Percentiles rank a stretch among this genome's conserved stretches.
phyloP scores from a whole-genome alignment of 306 rosid species.

The Begonia peltatifolia region DNA sequence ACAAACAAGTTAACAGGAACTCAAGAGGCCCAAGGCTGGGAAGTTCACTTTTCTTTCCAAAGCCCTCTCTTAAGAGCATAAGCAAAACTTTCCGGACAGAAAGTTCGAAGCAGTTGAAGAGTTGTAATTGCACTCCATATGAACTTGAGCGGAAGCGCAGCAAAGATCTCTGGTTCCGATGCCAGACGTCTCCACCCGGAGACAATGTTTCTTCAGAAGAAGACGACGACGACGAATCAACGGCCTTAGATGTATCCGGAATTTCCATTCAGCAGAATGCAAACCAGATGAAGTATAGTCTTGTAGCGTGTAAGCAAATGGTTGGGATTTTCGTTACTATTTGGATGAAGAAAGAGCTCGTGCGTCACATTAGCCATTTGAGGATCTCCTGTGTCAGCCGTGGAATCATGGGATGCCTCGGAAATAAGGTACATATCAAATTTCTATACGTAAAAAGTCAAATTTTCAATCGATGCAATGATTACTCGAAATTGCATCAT shows the following conservation, averaged over 20 bases:
- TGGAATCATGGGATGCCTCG: constrained; percentile 98
- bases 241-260: constrained; percentile 4
- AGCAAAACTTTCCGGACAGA: constrained; percentile 58
- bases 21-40: constrained; percentile 30
- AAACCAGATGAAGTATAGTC: constrained; percentile 14
- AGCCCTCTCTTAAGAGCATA: constrained; percentile 66
- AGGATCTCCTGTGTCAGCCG: constrained; percentile 96
- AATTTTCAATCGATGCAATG: neutral
- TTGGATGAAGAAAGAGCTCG: constrained; percentile 77
- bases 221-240: constrained; percentile 16
- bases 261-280: neutral
- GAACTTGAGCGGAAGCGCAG: constrained; percentile 60
- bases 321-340: constrained; percentile 82
- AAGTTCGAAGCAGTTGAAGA: constrained; percentile 45
- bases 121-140: constrained; percentile 51
- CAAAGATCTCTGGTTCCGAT: constrained; percentile 13
- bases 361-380: constrained; percentile 66
- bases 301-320: constrained; percentile 71
- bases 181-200: neutral
- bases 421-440: constrained; percentile 60
- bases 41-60: constrained; percentile 51
- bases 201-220: constrained; percentile 7
- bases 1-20: constrained; percentile 18
- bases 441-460: neutral
- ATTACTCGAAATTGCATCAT: neutral